Evolutionary conservation across 441 rosid species (phyloP).

Genomic region (Populus hybrid): DNA sequence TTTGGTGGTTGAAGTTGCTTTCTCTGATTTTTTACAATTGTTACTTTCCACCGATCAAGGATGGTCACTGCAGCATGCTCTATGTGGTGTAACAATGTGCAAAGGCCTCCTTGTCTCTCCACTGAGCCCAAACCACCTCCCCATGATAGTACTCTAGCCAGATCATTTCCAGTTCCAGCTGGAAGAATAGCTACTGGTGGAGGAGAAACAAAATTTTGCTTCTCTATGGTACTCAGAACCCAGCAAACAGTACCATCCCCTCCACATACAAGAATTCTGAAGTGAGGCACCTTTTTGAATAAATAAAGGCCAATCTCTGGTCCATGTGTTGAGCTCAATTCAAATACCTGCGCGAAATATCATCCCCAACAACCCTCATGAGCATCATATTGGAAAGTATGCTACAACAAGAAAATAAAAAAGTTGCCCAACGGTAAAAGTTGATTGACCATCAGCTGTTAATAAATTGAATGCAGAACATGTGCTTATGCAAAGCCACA

Average conservation of each 20-base stretch:
- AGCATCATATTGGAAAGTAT: background rate
- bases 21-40: constrained; percentile 59
- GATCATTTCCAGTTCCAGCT: constrained; percentile 99
- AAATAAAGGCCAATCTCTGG: constrained; percentile 91
- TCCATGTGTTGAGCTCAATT: constrained; percentile 82
- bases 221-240: constrained; percentile 92
- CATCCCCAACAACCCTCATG: constrained; percentile 18
- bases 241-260: constrained; percentile 99
- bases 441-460: background rate
- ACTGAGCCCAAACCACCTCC: constrained; percentile 93
- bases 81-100: constrained; percentile 66
- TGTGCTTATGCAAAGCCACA: background rate
- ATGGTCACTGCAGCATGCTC: constrained; percentile 96
- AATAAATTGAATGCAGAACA: background rate
- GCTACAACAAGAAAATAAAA: background rate
- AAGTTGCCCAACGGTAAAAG: background rate
- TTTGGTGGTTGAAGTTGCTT: constrained; percentile 69
- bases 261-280: constrained; percentile 93
- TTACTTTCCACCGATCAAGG: constrained; percentile 95
- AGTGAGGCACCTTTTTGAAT: constrained; percentile 93
- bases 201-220: constrained; percentile 90
- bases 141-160: constrained; percentile 92
- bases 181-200: constrained; percentile 98
- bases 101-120: constrained; percentile 94
- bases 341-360: constrained; percentile 61